Evolutionary conservation across 2,329 filamentous ascomycete species (phyloP), one percentile per base, ranked within the genome.

Genomic region (Xenosphaeropsis pyriputrescens): DNA sequence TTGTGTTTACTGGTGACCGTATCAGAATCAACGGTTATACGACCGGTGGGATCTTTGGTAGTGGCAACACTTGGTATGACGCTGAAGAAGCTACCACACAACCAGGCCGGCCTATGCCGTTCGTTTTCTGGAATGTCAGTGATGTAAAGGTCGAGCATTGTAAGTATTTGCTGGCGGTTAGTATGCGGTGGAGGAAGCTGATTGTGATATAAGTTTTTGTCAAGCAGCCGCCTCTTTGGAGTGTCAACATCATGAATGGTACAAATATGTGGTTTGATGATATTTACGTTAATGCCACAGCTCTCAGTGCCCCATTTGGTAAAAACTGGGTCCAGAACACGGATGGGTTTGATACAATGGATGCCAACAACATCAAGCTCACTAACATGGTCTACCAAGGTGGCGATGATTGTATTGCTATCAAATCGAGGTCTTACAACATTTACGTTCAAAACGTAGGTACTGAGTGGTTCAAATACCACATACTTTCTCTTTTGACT

Each of bases 311-410:
- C 4, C 67, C 67, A 0, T 62, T 56, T n/a, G 67, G 67, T 2
- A 49, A 46, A 5, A 72, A 71, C 39, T 72, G 67, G 68, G 67
- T 71, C 1, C 67, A 71, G 48, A 72, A 72, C 44, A 72, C 68
- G 0, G 68, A 72, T 47, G 69, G 68, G 2, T 71, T 72, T 42
- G 61, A 73, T 44, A 72, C 69, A 0, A 71, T 72, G 67, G 68
- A 73, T 43, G 60, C 59, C 1, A 45, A 55, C 7, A 68, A 72
- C 42, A 54, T 73, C 34, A 52, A 50, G 6, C 56, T 73, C 5
- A 63, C 55, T 4, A 68, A 69, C 41, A 63, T 72, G 37, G 53
- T 58, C 5, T 73, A 70, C 45, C 66, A 70, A 54, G 69, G 69
- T 8, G 68, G 69, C 32, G 68, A 73, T 44, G 68, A 72, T 49